phyloP scores from a whole-genome alignment of 2,329 filamentous ascomycete genomes.

The Trichoderma afroharzianum region DNA sequence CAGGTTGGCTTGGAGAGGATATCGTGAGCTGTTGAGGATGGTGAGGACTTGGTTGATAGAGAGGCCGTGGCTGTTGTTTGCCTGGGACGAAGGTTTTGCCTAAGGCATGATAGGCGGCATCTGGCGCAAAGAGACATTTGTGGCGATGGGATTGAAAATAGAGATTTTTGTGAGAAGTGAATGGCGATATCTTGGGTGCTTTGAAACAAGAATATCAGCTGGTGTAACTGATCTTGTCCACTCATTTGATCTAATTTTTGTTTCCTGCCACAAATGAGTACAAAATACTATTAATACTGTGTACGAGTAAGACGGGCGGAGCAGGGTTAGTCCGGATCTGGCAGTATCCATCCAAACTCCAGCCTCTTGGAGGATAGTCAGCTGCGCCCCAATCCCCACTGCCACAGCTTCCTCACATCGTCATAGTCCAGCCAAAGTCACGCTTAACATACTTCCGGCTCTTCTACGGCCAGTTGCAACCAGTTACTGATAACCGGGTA shows the following conservation, averaged over 20 bases:
- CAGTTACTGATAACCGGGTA: not conserved
- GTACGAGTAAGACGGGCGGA: not conserved
- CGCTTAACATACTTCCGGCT: not conserved
- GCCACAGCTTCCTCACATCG: slow-evolving; percentile 5
- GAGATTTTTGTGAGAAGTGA: not conserved
- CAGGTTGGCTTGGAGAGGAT: slow-evolving; percentile 71
- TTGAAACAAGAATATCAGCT: not conserved
- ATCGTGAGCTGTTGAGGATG: slow-evolving; percentile 28
- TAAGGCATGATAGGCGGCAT: slow-evolving; percentile 29
- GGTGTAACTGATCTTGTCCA: not conserved
- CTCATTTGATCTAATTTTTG: not conserved
- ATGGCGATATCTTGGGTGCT: not conserved
- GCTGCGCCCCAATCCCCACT: slow-evolving; percentile 17
- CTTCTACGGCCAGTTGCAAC: not conserved
- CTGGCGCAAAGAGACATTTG: slow-evolving; percentile 31
- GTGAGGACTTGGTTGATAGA: slow-evolving; percentile 19
- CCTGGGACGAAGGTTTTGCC: slow-evolving; percentile 20
- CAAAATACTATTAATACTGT: not conserved
- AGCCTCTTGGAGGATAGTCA: not conserved
- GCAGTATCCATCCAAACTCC: not conserved
- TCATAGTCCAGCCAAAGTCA: slow-evolving; percentile 11
- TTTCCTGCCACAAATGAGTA: not conserved
- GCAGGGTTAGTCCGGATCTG: slow-evolving; percentile 1
- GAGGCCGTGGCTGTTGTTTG: slow-evolving; percentile 18
- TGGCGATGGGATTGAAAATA: not conserved